Percentiles rank a stretch among this genome's conserved stretches.
Evolutionary conservation across 2,329 filamentous ascomycete species (phyloP).

Genomic region (Pseudonectria buxi): DNA sequence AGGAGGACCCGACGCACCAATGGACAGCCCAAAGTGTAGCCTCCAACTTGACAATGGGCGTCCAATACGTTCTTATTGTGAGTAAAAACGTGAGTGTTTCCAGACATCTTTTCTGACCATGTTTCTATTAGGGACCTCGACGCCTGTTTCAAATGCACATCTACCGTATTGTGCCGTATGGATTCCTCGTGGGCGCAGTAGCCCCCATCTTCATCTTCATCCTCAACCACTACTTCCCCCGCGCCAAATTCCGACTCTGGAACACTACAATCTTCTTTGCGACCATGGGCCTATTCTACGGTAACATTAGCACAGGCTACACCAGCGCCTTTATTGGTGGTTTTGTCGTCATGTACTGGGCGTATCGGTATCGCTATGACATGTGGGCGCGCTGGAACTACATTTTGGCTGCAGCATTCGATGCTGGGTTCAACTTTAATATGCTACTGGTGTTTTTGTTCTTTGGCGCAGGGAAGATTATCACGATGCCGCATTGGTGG

Average conservation of each 20-base stretch:
- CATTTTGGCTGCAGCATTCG: constrained; percentile 53
- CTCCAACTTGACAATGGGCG: constrained; percentile 45
- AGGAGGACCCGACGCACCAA: constrained; percentile 49
- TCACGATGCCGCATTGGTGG: constrained; percentile 59
- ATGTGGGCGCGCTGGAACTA: constrained; percentile 57
- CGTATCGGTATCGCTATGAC: constrained; percentile 47
- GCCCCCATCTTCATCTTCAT: constrained; percentile 41
- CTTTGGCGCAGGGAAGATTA: constrained; percentile 49
- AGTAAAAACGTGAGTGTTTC: constrained; percentile 10
- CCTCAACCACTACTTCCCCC: constrained; percentile 47
- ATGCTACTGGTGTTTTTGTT: constrained; percentile 55
- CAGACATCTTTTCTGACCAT: not conserved
- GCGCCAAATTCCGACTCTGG: constrained; percentile 48
- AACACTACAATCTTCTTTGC: constrained; percentile 59
- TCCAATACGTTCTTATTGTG: constrained; percentile 54
- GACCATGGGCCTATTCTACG: constrained; percentile 49
- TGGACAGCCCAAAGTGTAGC: constrained; percentile 54
- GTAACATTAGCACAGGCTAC: constrained; percentile 55
- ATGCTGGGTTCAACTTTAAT: constrained; percentile 56
- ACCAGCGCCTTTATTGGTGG: constrained; percentile 52
- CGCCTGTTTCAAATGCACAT: constrained; percentile 42
- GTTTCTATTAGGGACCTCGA: constrained; percentile 32
- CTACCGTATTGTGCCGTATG: constrained; percentile 44
- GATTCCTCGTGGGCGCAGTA: constrained; percentile 44
- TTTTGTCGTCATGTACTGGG: constrained; percentile 54